phyloP scores from a whole-genome alignment of 2,329 filamentous ascomycete genomes.

The Calonectria pseudoreteaudii region DNA sequence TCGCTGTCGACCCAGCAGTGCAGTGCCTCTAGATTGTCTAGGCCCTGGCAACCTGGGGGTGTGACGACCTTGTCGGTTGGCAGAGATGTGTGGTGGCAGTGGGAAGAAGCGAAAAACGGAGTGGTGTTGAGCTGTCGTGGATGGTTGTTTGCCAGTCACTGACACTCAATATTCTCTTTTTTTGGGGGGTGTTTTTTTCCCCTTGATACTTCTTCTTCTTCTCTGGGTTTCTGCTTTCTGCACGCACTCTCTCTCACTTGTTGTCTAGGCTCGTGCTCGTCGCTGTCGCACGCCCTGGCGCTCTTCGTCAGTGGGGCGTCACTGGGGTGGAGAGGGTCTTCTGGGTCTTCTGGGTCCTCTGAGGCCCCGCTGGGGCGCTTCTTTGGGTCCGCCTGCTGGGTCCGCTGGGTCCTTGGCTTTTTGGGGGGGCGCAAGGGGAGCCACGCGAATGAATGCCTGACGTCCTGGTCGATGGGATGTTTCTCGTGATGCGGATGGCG shows the following conservation, averaged over 20 bases:
- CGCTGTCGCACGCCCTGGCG: slow-evolving; percentile 21
- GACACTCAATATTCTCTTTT: background rate
- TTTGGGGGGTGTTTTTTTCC: background rate
- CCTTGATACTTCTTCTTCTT: background rate
- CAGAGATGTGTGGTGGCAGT: slow-evolving; percentile 8
- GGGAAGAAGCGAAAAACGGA: slow-evolving; percentile 13
- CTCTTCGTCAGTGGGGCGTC: slow-evolving; percentile 31
- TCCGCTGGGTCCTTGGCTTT: slow-evolving; percentile 29
- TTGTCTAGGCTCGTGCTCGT: slow-evolving; percentile 17
- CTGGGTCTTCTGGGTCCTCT: slow-evolving; percentile 33
- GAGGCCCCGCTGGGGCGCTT: slow-evolving; percentile 32
- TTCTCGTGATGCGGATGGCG: slow-evolving; percentile 25
- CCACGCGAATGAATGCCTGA: slow-evolving; percentile 27
- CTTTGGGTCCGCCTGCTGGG: slow-evolving; percentile 37
- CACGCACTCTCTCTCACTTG: slow-evolving; percentile 25
- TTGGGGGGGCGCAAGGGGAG: slow-evolving; percentile 9
- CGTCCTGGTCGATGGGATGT: slow-evolving; percentile 21
- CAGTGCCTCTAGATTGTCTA: slow-evolving; percentile 39
- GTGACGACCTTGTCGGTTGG: slow-evolving; percentile 41
- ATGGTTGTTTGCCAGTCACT: background rate
- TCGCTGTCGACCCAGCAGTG: slow-evolving; percentile 27
- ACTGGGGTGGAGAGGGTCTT: slow-evolving; percentile 33
- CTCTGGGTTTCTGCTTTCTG: slow-evolving; percentile 5
- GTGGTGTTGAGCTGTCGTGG: background rate
- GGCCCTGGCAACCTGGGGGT: slow-evolving; percentile 39